phyloP scores from a whole-genome alignment of 2,329 filamentous ascomycete genomes.

The Colletotrichum spinosum region DNA sequence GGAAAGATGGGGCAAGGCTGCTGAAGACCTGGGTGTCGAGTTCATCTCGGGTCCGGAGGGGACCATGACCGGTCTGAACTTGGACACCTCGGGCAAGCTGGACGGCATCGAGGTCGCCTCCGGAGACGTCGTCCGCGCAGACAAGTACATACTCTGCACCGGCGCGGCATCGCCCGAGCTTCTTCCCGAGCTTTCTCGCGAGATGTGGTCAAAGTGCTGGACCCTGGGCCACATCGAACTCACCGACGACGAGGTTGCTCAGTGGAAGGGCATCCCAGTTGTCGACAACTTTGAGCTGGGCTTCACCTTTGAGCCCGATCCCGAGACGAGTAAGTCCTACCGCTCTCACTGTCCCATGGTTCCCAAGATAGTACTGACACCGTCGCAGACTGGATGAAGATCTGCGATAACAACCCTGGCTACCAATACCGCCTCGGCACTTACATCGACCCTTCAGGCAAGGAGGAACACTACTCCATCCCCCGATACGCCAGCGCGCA shows the following conservation, averaged over 20 bases:
- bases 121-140: conserved; percentile 10
- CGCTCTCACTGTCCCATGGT: accelerated
- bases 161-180: conserved; percentile 28
- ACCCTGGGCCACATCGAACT: conserved; percentile 27
- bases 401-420: conserved; percentile 38
- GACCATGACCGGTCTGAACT: conserved; percentile 20
- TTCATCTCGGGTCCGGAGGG: conserved; percentile 22
- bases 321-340: conserved; percentile 21
- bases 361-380: background rate
- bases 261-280: conserved; percentile 29
- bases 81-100: conserved; percentile 2
- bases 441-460: conserved; percentile 29
- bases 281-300: conserved; percentile 38
- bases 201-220: conserved; percentile 34
- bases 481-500: conserved; percentile 37
- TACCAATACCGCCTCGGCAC: conserved; percentile 34
- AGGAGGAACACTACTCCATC: conserved; percentile 28
- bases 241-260: conserved; percentile 13
- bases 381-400: conserved; percentile 33
- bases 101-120: conserved; percentile 27
- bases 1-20: conserved; percentile 21
- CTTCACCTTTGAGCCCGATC: conserved; percentile 39
- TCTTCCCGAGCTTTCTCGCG: conserved; percentile 17
- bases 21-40: conserved; percentile 3
- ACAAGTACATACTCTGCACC: conserved; percentile 24